Evolutionary conservation across 768 basidiomycete species (phyloP).

Genomic region (Agaricus sinodeliciosus): DNA sequence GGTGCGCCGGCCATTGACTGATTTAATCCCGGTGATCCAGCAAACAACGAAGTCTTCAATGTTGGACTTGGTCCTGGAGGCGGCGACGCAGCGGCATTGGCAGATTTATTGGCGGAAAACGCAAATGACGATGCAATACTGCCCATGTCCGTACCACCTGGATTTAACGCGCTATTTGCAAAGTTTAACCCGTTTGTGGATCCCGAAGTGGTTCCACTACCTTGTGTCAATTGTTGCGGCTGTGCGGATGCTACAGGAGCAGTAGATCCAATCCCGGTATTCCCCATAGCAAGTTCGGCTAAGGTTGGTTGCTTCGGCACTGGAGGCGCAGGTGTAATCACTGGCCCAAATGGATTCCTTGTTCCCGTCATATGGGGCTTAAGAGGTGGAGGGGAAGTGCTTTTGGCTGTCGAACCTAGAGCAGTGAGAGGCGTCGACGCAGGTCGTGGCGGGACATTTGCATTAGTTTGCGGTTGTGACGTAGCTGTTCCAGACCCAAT

Average conservation of each 20-base stretch:
- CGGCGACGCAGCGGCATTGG: conserved; percentile 13
- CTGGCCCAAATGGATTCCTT: conserved; percentile 89
- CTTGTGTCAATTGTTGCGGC: conserved; percentile 20
- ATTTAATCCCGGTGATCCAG: conserved; percentile 27
- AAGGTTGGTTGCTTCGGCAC: conserved; percentile 76
- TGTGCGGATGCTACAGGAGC: conserved; percentile 20
- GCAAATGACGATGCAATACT: conserved; percentile 72
- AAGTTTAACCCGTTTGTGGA: conserved; percentile 29
- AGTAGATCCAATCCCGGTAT: conserved; percentile 16
- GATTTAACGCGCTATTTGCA: conserved; percentile 30
- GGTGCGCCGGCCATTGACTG: conserved; percentile 42
- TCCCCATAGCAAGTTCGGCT: conserved; percentile 65
- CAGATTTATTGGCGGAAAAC: conserved; percentile 27
- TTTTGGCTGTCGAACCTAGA: conserved; percentile 20
- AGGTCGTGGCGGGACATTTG: conserved; percentile 47
- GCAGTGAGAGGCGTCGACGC: conserved; percentile 67
- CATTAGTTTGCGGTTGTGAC: conserved; percentile 14
- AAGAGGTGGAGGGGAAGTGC: conserved; percentile 41
- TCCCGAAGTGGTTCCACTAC: conserved; percentile 16
- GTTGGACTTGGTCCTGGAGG: conserved; percentile 25
- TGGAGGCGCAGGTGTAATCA: conserved; percentile 53
- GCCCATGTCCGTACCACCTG: conserved; percentile 52
- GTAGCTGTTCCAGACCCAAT: conserved; percentile 16
- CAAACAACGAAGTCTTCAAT: conserved; percentile 40
- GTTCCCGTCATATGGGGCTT: conserved; percentile 90